Conservation (phyloP, 2,329 filamentous ascomycete genomes). For the Boeremia exigua region DNA sequence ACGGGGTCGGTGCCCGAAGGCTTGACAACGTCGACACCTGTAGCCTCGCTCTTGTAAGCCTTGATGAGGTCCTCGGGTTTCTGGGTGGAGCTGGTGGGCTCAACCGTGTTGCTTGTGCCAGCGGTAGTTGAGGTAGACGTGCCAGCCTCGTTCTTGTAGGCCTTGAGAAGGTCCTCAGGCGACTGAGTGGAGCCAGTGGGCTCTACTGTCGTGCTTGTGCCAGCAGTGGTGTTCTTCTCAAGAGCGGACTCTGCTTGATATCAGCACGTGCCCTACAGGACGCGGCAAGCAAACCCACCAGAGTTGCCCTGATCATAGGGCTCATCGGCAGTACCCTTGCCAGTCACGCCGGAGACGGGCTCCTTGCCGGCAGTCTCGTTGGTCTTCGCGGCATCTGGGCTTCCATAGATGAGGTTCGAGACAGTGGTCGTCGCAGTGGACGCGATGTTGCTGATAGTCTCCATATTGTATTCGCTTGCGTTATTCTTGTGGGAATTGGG, state of each 20-base stretch:
- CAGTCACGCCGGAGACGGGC: slow-evolving; percentile 73
- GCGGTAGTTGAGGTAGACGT: slow-evolving; percentile 35
- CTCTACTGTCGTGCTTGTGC: slow-evolving; percentile 2
- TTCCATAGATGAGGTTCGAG: slow-evolving; percentile 49
- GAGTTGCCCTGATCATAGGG: slow-evolving; percentile 82
- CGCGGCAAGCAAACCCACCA: slow-evolving; percentile 49
- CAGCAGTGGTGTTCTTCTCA: slow-evolving; percentile 10
- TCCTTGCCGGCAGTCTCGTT: slow-evolving; percentile 59
- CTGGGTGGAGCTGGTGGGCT: slow-evolving; percentile 1
- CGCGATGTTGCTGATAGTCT: slow-evolving; percentile 48
- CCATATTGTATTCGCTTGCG: slow-evolving; percentile 34
- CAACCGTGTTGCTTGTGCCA: slow-evolving; percentile 31
- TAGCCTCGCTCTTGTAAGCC: slow-evolving; percentile 26
- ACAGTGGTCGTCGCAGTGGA: slow-evolving; percentile 32
- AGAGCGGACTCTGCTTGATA: slow-evolving; percentile 23
- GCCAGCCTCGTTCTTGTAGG: slow-evolving; percentile 18
- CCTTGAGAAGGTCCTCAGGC: slow-evolving; percentile 22
- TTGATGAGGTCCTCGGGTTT: no score
- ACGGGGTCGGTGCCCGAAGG: slow-evolving; percentile 62
- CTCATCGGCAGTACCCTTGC: slow-evolving; percentile 70
- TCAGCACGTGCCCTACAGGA: slow-evolving; percentile 9
- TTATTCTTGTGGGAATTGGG: background rate
- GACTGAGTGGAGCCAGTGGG: slow-evolving; percentile 12
- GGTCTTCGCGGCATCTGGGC: slow-evolving; percentile 43
- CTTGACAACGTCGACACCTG: slow-evolving; percentile 34